Conservation (phyloP, 2,329 filamentous ascomycete species). For the Canariomyces notabilis region DNA sequence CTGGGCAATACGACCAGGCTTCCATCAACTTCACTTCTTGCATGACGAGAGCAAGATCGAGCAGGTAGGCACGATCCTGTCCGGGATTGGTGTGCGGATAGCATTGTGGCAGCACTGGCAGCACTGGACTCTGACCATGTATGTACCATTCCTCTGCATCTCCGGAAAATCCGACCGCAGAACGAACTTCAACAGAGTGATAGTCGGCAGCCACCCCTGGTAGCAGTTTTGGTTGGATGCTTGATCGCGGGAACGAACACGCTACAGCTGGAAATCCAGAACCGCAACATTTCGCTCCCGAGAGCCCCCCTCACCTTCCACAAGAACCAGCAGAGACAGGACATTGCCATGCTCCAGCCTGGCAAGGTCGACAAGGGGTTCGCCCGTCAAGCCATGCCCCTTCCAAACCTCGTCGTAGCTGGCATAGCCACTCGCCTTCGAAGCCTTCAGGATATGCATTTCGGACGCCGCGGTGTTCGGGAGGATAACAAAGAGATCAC, state of each 20-base stretch:
- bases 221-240: too few species aligned
- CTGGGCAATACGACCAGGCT: not conserved
- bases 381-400: conserved; percentile 32
- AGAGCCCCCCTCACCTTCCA: conserved; percentile 9
- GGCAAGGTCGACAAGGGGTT: conserved; percentile 37
- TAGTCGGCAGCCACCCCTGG: too few species aligned
- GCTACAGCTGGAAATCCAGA: conserved; percentile 31
- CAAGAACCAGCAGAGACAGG: conserved; percentile 33
- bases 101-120: too few species aligned
- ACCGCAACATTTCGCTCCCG: conserved; percentile 29
- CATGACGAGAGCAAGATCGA: too few species aligned
- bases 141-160: too few species aligned
- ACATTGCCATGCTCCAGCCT: conserved; percentile 33
- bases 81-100: too few species aligned
- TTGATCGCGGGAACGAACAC: too few species aligned
- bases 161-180: too few species aligned
- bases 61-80: too few species aligned
- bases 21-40: not conserved
- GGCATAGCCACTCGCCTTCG: conserved; percentile 27
- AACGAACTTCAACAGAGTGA: too few species aligned
- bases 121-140: too few species aligned
- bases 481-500: conserved; percentile 35
- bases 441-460: conserved; percentile 32
- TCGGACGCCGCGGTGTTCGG: conserved; percentile 29
- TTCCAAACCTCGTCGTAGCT: conserved; percentile 35